These are phyloP conservation scores for Fragaria iinumae DNA, from an alignment of 306 rosid species.

Conservation along the genomic window DNA sequence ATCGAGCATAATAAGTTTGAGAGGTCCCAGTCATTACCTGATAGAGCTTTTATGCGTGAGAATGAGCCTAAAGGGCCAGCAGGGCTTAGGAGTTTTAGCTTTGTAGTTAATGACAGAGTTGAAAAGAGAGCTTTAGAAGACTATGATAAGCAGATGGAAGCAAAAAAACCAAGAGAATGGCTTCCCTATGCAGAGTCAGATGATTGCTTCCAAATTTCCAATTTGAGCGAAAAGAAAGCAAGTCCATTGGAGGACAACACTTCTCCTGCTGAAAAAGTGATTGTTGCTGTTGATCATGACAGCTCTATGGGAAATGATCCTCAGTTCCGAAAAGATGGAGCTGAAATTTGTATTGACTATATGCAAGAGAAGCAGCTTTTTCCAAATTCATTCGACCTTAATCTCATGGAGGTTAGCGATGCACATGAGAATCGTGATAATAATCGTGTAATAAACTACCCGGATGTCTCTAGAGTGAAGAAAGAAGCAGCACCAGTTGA, in stretches of 20 bases:
- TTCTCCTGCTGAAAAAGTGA: conserved; percentile 35
- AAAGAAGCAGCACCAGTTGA: conserved; percentile 50
- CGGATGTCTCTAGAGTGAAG: conserved; percentile 53
- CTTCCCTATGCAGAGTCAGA: conserved; percentile 51
- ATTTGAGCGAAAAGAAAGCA: conserved; percentile 46
- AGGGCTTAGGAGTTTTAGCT: conserved; percentile 41
- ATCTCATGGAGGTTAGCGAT: conserved; percentile 81
- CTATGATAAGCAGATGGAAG: conserved; percentile 47
- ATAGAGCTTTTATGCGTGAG: conserved; percentile 35
- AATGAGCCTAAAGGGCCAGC: conserved; percentile 38
- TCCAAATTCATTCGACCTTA: conserved; percentile 83
- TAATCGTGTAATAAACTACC: conserved; percentile 47
- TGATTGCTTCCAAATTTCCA: conserved; percentile 46
- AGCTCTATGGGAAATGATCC: conserved; percentile 37
- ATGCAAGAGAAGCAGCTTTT: conserved; percentile 65
- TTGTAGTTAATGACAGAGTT: conserved; percentile 54
- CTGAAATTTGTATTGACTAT: conserved; percentile 46
- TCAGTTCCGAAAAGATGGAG: conserved; percentile 47
- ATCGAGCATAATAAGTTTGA: conserved; percentile 36
- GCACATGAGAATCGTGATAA: conserved; percentile 63
- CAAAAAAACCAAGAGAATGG: conserved; percentile 63
- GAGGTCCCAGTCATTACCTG: conserved; percentile 47
- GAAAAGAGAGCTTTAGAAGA: conserved; percentile 62
- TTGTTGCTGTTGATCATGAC: conserved; percentile 41
- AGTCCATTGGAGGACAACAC: conserved; percentile 39